Conservation (phyloP, 2,329 filamentous ascomycete genomes). For the Aureobasidium sp. region DNA sequence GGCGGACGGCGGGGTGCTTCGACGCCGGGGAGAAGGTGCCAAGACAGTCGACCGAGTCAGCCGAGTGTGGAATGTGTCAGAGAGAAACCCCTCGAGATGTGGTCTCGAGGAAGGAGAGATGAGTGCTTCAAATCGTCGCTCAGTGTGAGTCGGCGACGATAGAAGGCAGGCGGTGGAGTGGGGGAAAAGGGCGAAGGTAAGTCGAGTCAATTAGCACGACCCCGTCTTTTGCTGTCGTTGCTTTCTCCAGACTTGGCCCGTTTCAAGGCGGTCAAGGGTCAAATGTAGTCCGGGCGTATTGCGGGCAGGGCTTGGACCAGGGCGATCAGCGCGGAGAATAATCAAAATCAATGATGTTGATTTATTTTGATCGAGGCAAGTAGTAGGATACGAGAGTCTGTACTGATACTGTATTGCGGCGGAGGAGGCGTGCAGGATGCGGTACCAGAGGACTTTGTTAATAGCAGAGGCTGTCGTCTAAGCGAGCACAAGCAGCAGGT, state of each 20-base stretch:
- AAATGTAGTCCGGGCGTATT: slow-evolving; percentile 5
- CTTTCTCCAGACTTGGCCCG: slow-evolving; percentile 15
- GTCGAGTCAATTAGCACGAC: slow-evolving; percentile 7
- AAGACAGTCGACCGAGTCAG: slow-evolving; percentile 14
- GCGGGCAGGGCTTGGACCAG: slow-evolving; percentile 7
- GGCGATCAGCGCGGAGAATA: slow-evolving; percentile 15
- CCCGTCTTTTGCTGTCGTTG: slow-evolving; percentile 13
- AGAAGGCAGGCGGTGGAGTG: background rate
- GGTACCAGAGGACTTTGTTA: slow-evolving; percentile 1
- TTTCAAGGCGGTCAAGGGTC: slow-evolving; percentile 13
- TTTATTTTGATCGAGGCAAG: slow-evolving; percentile 9
- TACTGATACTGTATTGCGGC: slow-evolving; percentile 3
- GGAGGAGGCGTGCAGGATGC: slow-evolving; percentile 6
- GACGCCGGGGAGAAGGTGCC: slow-evolving; percentile 8
- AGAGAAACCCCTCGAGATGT: slow-evolving; percentile 12
- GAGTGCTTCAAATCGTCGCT: background rate
- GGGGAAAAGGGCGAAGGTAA: slow-evolving; percentile 3
- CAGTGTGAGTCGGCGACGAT: background rate
- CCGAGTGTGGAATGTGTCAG: slow-evolving; percentile 14
- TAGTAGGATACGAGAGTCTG: background rate
- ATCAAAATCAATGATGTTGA: slow-evolving; percentile 10
- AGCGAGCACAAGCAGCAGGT: slow-evolving; percentile 7
- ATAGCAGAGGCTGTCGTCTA: slow-evolving; percentile 1
- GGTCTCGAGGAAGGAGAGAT: background rate
- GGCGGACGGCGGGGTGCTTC: slow-evolving; percentile 14